A percentile compares a stretch with the other conserved stretches of the same genome.
phyloP scores from a whole-genome alignment of 768 basidiomycete species.

The Boletus reticulatus region DNA sequence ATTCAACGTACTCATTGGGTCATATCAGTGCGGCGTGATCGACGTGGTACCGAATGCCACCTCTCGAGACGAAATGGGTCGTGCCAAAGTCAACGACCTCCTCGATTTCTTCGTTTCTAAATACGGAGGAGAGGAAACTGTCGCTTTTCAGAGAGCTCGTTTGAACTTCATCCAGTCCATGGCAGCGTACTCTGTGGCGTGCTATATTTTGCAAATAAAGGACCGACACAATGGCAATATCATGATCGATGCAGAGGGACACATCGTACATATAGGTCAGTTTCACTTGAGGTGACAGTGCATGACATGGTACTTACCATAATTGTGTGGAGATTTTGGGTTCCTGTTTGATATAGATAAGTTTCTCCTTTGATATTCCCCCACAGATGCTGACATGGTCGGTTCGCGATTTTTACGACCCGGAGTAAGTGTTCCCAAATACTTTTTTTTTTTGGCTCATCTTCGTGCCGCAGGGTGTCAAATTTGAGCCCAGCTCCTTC shows the following conservation, averaged over 20 bases:
- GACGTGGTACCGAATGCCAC: conserved; percentile 98
- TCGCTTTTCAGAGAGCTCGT: conserved; percentile 88
- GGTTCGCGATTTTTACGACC: conserved; percentile 43
- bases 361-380: conserved; percentile 36
- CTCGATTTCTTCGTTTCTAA: conserved; percentile 91
- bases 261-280: conserved; percentile 93
- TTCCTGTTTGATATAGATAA: conserved; percentile 98
- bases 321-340: conserved; percentile 70
- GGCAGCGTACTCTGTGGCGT: conserved; percentile 98
- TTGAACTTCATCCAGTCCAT: conserved; percentile 98
- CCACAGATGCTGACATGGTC: conserved; percentile 27
- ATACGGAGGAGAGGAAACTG: conserved; percentile 87
- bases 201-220: conserved; percentile 98
- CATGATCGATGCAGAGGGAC: conserved; percentile 98
- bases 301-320: conserved; percentile 5
- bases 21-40: conserved; percentile 89
- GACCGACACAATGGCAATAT: conserved; percentile 99
- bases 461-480: conserved; percentile 69
- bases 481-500: conserved; percentile 98
- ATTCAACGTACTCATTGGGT: neutral
- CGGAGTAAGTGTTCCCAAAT: conserved; percentile 44
- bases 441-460: conserved; percentile 4
- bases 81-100: conserved; percentile 96
- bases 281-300: neutral
- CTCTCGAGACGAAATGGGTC: conserved; percentile 98